Evolutionary conservation across 495 filamentous ascomycete species (phyloP), one percentile per base, ranked within the genome.

Genomic region (Penicillium tannophilum): DNA sequence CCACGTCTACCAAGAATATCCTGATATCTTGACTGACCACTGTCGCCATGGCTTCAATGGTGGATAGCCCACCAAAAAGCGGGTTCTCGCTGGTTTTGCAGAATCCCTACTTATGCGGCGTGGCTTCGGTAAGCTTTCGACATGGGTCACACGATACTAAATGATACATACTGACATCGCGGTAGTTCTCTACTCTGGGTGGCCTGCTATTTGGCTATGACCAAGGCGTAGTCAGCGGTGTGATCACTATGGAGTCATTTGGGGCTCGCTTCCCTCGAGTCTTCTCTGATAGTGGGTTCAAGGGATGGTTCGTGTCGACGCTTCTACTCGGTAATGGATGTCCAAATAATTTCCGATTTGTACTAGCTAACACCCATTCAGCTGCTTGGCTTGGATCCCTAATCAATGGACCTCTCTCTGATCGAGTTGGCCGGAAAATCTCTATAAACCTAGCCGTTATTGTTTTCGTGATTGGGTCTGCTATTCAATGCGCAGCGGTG

Each of bases 331-430:
- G 90, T 69, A 41, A 54, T 62, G 52, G 1, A 8, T 50, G 2
- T 17, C 47, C 14, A 30, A 5, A 31, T 35, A 8, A 10, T 17
- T 24, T 17, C 2, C 3, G 9, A 6, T 52, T 47, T 39, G 6
- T 11, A 6, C 20, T 2, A 20, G 28, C 52, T 54, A 9, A 60
- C 28, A 51, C 35, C 16, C 23, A 83, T 6, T 79, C 81, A 62
- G 89, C 89, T 45, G 90, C 90, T 39, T 93, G 90, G 90, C 62
- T 90, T 50, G 90, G 91, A 9, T 87, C 88, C 0, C 79, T 93
- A 48, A 80, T 88, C 47, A 90, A 86, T 50, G 90, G 89, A 1
- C 89, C 91, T 65, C 69, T 93, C 41, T 88, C 88, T 36, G 90
- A 94, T 72, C 79, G 82, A 14, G 65, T 90, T 36, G 90, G 88